Evolutionary conservation across 352 stramenopile genomes (phyloP).

Genomic region (Pelagophyceae sp.): DNA sequence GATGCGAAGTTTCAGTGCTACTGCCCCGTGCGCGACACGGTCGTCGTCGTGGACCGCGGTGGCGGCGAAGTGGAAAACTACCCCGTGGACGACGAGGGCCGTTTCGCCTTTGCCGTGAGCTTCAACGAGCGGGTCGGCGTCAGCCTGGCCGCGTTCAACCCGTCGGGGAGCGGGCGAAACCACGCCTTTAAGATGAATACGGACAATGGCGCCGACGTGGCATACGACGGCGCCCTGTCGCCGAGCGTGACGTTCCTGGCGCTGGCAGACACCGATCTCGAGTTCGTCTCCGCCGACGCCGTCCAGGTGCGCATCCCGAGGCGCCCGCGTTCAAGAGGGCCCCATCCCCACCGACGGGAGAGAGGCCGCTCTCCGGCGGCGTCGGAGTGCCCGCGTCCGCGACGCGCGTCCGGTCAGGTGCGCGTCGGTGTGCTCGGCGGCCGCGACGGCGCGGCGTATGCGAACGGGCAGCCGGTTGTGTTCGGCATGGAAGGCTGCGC

Average conservation of each 20-base stretch:
- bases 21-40: neutral
- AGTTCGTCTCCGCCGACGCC: neutral
- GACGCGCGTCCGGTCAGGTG: too few species aligned
- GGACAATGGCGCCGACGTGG: neutral
- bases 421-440: too few species aligned
- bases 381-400: neutral
- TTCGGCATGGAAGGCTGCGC: too few species aligned
- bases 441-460: too few species aligned
- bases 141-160: neutral
- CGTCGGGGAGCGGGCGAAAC: neutral
- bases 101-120: neutral
- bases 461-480: too few species aligned
- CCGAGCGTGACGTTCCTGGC: neutral
- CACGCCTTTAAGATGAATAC: neutral
- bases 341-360: too few species aligned
- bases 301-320: neutral
- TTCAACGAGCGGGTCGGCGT: neutral
- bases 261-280: neutral
- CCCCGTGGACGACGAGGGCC: neutral
- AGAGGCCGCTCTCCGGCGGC: neutral
- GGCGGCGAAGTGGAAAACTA: neutral
- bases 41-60: too few species aligned
- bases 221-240: neutral
- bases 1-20: neutral
- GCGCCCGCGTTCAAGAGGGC: too few species aligned